Conservation (phyloP, 2,329 filamentous ascomycete genomes). For the Cladosporium sp. region DNA sequence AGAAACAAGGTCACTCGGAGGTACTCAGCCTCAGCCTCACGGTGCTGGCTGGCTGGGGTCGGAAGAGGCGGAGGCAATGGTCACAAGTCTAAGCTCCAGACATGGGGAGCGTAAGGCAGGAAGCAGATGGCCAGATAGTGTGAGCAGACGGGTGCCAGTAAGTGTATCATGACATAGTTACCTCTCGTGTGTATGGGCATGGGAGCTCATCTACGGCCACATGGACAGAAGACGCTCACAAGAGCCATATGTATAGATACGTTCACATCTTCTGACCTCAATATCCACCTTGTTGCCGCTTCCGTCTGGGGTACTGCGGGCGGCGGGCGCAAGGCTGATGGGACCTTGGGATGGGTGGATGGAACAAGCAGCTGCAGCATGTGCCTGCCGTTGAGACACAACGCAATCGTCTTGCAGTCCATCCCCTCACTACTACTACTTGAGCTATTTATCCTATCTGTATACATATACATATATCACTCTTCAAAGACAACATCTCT, state of each 20-base stretch:
- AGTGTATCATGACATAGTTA: too few relatives aligned
- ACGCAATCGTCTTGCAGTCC: background rate
- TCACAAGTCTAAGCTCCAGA: background rate
- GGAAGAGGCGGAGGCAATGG: background rate
- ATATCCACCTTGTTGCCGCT: background rate
- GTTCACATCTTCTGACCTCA: background rate
- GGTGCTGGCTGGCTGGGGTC: too few relatives aligned
- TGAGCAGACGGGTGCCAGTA: background rate
- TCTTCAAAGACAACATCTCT: background rate
- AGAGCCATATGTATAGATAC: background rate
- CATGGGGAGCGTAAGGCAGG: background rate
- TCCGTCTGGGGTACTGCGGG: background rate
- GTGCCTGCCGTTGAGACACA: constrained; percentile 6
- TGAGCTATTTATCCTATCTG: too few relatives aligned
- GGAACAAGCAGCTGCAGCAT: background rate
- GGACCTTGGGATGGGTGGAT: too few relatives aligned
- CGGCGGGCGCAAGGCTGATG: background rate
- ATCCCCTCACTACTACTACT: background rate
- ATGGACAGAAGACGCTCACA: too few relatives aligned
- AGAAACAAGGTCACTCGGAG: too few relatives aligned
- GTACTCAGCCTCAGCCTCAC: too few relatives aligned
- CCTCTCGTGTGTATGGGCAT: too few relatives aligned
- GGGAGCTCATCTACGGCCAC: too few relatives aligned
- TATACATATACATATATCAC: background rate
- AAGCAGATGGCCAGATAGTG: background rate